Evolutionary conservation across 139 green algal genomes (phyloP), one percentile per base, ranked within the genome.

Genomic region (Tetraselmis chui): DNA sequence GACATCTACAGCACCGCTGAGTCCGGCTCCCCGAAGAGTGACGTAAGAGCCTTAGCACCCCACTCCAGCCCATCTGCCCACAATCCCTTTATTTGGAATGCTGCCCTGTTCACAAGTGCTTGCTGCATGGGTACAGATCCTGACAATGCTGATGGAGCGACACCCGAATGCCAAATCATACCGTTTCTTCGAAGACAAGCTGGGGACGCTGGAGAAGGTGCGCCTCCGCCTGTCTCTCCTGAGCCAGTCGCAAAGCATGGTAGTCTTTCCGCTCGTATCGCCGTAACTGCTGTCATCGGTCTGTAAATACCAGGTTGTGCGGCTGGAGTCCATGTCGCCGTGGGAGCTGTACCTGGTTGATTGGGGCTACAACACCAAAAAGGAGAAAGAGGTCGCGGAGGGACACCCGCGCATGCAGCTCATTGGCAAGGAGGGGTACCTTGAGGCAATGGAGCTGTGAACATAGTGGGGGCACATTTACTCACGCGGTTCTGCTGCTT

Each of bases 131-230:
- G 11, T 67, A 18, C 45, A 67, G 45, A 67, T 67, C 45, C 84
- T 98, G 67, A 78, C 80, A 26, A 67, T 76, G 75, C 89, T 98
- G 59, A 79, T 91, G 59, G 77, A 67, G 23, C 31, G 79, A 75
- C 93, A 97, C 85, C 84, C 92, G 0, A 85, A 79, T 1, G 89
- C 86, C 0, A 28, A 23, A 1, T 31, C 25, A 0, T 89, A 87
- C 59, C 82, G 95, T 22, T 98, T 98, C 89, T 92, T 98, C 28
- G 95, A 98, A 83, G 95, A 98, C 83, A 97, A 97, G 85, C 82
- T 94, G 28, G 84, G 81, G 77, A 98, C 95, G 1, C 87, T 98
- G 45, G 91, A 98, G 59, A 97, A 97, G 90, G 94, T 97, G 31
- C 2, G 82, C 45, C 45, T n/a, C n/a, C n/a, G n/a, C n/a, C n/a